A percentile compares a stretch with the other conserved stretches of the same genome.
These are phyloP conservation scores for Talaromyces sp. DNA, from an alignment of 2,329 filamentous ascomycete species.

Conservation along the genomic window DNA sequence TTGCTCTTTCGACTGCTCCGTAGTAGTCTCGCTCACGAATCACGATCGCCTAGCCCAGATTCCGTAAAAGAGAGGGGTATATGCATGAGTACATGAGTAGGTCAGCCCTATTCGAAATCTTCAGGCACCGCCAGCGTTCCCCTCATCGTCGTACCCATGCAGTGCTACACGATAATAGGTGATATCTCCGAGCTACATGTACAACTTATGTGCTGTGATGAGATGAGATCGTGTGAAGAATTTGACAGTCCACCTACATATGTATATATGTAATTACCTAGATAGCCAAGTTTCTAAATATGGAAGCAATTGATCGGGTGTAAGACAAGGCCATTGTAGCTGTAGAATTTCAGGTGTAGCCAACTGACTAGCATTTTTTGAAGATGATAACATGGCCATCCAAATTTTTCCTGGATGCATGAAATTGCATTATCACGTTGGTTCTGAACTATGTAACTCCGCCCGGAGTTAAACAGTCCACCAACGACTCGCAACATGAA, in stretches of 20 bases:
- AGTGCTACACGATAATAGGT: not conserved
- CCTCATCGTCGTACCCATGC: not conserved
- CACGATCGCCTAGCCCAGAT: not conserved
- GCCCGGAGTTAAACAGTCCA: not conserved
- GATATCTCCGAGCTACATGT: not conserved
- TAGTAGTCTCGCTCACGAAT: not conserved
- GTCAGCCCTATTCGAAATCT: conserved; percentile 13
- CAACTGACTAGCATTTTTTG: not conserved
- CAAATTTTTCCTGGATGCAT: not conserved
- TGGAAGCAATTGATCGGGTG: not conserved
- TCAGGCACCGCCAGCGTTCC: not conserved
- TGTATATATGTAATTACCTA: too few species aligned
- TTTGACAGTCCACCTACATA: not conserved
- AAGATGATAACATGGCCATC: not conserved
- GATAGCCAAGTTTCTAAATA: not conserved
- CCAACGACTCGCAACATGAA: not conserved
- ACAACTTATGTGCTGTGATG: not conserved
- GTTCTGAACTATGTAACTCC: not conserved
- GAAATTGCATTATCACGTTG: not conserved
- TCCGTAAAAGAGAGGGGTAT: not conserved
- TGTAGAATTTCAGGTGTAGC: not conserved
- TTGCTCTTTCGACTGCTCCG: not conserved
- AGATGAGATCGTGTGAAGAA: conserved; percentile 1
- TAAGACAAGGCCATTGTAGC: not conserved
- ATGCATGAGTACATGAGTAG: not conserved